Percentiles rank a stretch among this genome's conserved stretches.
These are phyloP conservation scores for Conoideocrella luteorostrata DNA, from an alignment of 2,329 filamentous ascomycete genomes.

Conservation along the genomic window DNA sequence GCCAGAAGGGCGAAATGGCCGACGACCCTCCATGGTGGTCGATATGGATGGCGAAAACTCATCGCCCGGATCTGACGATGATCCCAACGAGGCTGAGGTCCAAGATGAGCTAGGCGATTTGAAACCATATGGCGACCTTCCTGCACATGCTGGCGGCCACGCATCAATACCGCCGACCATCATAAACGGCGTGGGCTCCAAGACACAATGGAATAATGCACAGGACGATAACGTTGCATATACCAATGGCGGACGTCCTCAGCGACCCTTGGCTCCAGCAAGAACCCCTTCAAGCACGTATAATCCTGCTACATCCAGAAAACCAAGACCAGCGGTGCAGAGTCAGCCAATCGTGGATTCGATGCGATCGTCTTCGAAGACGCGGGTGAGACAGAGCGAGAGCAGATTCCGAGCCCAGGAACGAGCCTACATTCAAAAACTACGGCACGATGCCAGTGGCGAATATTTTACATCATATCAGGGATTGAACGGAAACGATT, in stretches of 20 bases:
- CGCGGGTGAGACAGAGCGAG: constrained; percentile 41
- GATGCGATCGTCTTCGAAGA: constrained; percentile 46
- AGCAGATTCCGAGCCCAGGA: constrained; percentile 58
- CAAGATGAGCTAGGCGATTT: constrained; percentile 43
- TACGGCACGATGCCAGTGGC: constrained; percentile 62
- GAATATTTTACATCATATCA: constrained; percentile 70
- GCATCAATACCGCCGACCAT: constrained; percentile 34
- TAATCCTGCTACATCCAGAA: constrained; percentile 58
- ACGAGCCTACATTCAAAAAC: constrained; percentile 86
- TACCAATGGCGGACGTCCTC: constrained; percentile 39
- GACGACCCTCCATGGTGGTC: constrained; percentile 24
- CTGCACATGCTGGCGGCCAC: constrained; percentile 33
- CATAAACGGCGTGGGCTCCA: constrained; percentile 33
- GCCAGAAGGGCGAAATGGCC: constrained; percentile 34
- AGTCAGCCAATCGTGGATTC: constrained; percentile 32
- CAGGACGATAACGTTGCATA: constrained; percentile 22
- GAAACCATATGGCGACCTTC: constrained; percentile 35
- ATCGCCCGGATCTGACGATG: constrained; percentile 25
- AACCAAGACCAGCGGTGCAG: constrained; percentile 32
- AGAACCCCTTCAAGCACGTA: constrained; percentile 77
- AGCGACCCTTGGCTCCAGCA: constrained; percentile 62
- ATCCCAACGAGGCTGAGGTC: constrained; percentile 40
- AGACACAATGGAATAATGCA: constrained; percentile 31
- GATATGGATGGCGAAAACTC: constrained; percentile 21
- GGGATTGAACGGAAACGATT: constrained; percentile 59